A percentile compares a stretch with the other conserved stretches of the same genome.
Evolutionary conservation across 2,329 filamentous ascomycete genomes (phyloP).

Genomic region (Scytalidium sp.): DNA sequence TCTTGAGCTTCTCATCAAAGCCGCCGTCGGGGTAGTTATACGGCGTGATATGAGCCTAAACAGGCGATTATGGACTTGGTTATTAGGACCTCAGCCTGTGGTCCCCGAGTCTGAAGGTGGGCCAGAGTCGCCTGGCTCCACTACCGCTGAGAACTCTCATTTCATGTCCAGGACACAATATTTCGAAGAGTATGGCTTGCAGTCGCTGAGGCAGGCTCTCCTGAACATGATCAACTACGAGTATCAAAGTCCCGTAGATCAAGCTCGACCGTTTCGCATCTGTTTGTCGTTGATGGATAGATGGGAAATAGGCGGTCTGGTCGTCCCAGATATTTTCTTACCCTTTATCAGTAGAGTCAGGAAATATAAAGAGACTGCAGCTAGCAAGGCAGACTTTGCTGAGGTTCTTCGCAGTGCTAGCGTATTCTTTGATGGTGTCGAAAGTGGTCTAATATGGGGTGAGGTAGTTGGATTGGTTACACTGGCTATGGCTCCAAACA

Average conservation of each 20-base stretch:
- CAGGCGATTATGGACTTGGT: slow-evolving; percentile 91
- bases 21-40: slow-evolving; percentile 82
- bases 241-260: slow-evolving; percentile 55
- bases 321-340: slow-evolving; percentile 86
- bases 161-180: slow-evolving; percentile 65
- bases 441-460: slow-evolving; percentile 88
- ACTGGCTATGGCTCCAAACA: slow-evolving; percentile 51
- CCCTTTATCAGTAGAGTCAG: slow-evolving; percentile 80
- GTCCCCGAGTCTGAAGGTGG: slow-evolving; percentile 43
- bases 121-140: slow-evolving; percentile 39
- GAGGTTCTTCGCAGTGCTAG: slow-evolving; percentile 92
- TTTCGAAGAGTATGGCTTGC: slow-evolving; percentile 77
- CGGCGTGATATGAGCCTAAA: slow-evolving; percentile 97
- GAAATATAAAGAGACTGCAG: slow-evolving; percentile 64
- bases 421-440: slow-evolving; percentile 95
- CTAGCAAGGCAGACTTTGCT: slow-evolving; percentile 67
- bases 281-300: slow-evolving; percentile 96
- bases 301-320: slow-evolving; percentile 91
- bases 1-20: slow-evolving; percentile 75
- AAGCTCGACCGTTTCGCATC: slow-evolving; percentile 83
- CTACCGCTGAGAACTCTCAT: slow-evolving; percentile 22
- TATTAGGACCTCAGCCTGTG: slow-evolving; percentile 73
- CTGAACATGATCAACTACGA: slow-evolving; percentile 69
- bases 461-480: slow-evolving; percentile 70
- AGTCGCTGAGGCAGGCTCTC: slow-evolving; percentile 70